Evolutionary conservation across 1,284 basidiomycete species (phyloP), one percentile per base, ranked within the genome.

Genomic region (Agroathelia rolfsii): DNA sequence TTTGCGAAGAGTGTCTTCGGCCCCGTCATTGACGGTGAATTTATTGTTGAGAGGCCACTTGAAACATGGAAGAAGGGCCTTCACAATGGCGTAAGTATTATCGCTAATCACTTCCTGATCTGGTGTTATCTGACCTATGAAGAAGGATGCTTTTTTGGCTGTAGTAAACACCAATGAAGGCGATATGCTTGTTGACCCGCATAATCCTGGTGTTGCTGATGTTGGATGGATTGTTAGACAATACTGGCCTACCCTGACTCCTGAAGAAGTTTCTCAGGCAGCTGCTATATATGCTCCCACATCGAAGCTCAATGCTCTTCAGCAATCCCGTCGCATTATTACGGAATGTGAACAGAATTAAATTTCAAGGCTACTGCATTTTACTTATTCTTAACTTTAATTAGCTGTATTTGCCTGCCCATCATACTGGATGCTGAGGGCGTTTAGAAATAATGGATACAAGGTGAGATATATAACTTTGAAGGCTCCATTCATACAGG

Each of bases 101-200:
- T 25, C n/a, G n/a, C n/a, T n/a, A n/a, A n/a, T n/a, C n/a, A n/a
- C n/a, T n/a, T n/a, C n/a, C n/a, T n/a, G n/a, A n/a, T n/a, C n/a
- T n/a, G n/a, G n/a, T n/a, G n/a, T n/a, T n/a, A n/a, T n/a, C n/a
- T n/a, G n/a, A n/a, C 5, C n/a, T 20, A 32, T 18, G 15, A 37
- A 12, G 5, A n/a, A 64, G 56, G 41, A 51, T 21, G 40, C 43
- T 8, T 30, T 64, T 1, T 46, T 62, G 12, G 39, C 41, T 2
- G 46, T 60, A 15, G 57, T 59, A 22, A 69, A 69, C 35, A 39
- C 52, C 0, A 46, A 58, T 26, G 64, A 69, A 40, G 64, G 66
- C 0, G 25, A 30, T 1, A 21, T 36, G 5, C 69, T 68, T 31
- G 56, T 66, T 3, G 35, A 64, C 28, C 48, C 47, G 13, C 45